Evolutionary conservation across 176 grass and related monocot genomes (phyloP).

Genomic region (Puya raimondii): DNA sequence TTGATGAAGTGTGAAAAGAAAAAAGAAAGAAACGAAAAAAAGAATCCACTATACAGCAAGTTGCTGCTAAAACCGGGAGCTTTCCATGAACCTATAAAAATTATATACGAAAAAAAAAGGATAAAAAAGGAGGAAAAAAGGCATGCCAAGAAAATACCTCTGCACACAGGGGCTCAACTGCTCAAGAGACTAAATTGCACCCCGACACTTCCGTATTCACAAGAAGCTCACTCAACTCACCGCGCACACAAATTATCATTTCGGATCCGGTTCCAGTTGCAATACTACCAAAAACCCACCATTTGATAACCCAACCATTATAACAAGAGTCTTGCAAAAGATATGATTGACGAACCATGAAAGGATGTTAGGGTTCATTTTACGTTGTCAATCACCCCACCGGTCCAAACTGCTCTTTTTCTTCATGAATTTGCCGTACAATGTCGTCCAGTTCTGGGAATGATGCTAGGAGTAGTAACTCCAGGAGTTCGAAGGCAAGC

Average conservation of each 20-base stretch:
- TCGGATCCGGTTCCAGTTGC: neutral
- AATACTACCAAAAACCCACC: neutral
- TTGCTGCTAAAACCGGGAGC: neutral
- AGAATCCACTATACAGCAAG: slow-evolving; percentile 16
- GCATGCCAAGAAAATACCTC: slow-evolving; percentile 5
- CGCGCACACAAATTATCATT: neutral
- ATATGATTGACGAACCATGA: neutral
- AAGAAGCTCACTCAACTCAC: slow-evolving; percentile 2
- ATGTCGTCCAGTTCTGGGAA: slow-evolving; percentile 82
- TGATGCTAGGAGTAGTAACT: slow-evolving; percentile 56
- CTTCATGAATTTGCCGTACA: slow-evolving; percentile 62
- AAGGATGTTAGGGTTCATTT: neutral
- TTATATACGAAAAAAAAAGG: slow-evolving; percentile 15
- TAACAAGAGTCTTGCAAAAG: neutral
- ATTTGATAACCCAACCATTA: neutral
- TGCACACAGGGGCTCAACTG: slow-evolving; percentile 4
- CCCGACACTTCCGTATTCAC: slow-evolving; percentile 32
- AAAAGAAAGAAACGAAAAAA: neutral
- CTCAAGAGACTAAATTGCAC: slow-evolving; percentile 6
- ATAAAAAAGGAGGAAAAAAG: neutral
- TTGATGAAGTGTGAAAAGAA: no score
- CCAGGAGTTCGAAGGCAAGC: slow-evolving; percentile 74
- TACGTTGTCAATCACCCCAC: slow-evolving; percentile 3
- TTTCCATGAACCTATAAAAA: slow-evolving; percentile 7
- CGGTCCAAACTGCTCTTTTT: slow-evolving; percentile 26